Evolutionary conservation across 768 basidiomycete species (phyloP), one percentile per base, ranked within the genome.

Genomic region (Sporobolomyces pararoseus): DNA sequence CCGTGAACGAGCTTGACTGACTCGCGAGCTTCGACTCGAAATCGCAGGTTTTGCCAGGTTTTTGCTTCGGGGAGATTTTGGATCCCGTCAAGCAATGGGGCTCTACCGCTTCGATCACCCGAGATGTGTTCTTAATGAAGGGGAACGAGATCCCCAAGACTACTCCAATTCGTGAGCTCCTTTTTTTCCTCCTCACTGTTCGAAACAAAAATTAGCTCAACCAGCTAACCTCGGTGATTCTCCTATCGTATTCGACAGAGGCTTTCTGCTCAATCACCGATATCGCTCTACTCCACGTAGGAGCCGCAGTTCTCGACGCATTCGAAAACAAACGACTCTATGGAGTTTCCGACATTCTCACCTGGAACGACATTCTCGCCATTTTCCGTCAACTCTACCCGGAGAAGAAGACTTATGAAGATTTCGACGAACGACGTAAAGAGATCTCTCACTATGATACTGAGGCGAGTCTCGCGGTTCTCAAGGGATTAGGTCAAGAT

Each of bases 281-380:
- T 37, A 42, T 58, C n/a, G 55, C n/a, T 21, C 37, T 58, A 17
- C 35, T 58, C 37, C 55, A 58, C 55, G 37, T 58, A 23, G 55
- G 55, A 39, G 55, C 37, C 21, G 14, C 14, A 35, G 35, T 39
- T 13, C 37, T 58, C 23, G 4, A n/a, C 14, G 14, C 6, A 14
- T 6, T 42, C 37, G 23, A n/a, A n/a, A 29, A 44, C 55, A 13
- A 42, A 16, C 35, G 55, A 5, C n/a, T 58, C 37, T 58, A n/a
- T 27, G 55, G 55, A 17, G 27, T 27, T 10, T 44, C 55, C 7
- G 5, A 39, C n/a, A 14, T 58, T 12, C 16, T 42, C n/a, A 58
- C 55, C 34, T 58, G 55, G 55, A 58, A 58, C 39, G 55, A 58
- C 35, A 29, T 58, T 10, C 55, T 58, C 55, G 19, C 55, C 35